A percentile compares a stretch with the other conserved stretches of the same genome.
phyloP scores from a whole-genome alignment of 1,139 yeast species.

The Scheffersomyces illinoinensis region DNA sequence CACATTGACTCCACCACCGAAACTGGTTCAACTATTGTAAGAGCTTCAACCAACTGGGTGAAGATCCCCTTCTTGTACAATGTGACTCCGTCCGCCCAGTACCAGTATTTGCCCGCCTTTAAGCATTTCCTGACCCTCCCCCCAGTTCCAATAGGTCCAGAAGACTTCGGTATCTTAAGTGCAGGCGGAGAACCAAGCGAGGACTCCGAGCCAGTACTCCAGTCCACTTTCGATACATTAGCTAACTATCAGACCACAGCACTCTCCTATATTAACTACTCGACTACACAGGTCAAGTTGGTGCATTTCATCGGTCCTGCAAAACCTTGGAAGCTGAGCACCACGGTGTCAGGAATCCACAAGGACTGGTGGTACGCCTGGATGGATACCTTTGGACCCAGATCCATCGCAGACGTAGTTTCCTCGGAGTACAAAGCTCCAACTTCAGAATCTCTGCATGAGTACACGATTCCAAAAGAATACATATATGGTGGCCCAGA shows the following conservation, averaged over 20 bases:
- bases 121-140: conserved; percentile 45
- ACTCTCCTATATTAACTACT: conserved; percentile 18
- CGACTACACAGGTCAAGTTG: conserved; percentile 46
- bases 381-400: conserved; percentile 31
- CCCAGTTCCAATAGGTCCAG: conserved; percentile 2
- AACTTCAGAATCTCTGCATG: not conserved
- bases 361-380: conserved; percentile 49
- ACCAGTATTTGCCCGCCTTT: conserved; percentile 83
- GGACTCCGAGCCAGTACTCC: conserved; percentile 1
- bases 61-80: conserved; percentile 80
- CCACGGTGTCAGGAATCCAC: conserved; percentile 20
- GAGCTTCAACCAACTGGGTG: conserved; percentile 51
- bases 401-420: conserved; percentile 11
- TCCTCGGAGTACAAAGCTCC: conserved; percentile 1
- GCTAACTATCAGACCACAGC: conserved; percentile 29
- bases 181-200: conserved; percentile 4
- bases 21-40: not conserved
- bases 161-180: conserved; percentile 1
- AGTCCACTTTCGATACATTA: conserved; percentile 18
- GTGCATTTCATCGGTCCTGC: conserved; percentile 79
- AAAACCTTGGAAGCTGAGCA: conserved; percentile 72
- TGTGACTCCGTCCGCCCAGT: conserved; percentile 80
- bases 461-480: not conserved
- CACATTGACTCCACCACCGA: not conserved
- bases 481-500: conserved; percentile 7